Evolutionary conservation across 1,284 basidiomycete genomes (phyloP).

Genomic region (Xerocomus amazonicus): DNA sequence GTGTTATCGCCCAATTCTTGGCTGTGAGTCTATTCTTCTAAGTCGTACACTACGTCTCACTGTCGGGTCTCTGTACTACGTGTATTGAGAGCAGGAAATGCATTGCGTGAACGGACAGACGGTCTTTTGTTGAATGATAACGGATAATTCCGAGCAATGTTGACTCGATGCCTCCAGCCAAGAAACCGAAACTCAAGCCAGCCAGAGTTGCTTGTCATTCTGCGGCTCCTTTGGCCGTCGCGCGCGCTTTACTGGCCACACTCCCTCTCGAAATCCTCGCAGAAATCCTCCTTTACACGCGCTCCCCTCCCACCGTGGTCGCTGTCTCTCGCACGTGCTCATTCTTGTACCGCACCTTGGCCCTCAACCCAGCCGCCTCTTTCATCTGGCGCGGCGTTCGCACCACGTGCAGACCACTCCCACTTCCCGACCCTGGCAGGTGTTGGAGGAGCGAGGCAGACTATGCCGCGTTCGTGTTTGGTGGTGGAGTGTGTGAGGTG

Average conservation of each 20-base stretch:
- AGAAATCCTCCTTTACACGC: slow-evolving; percentile 38
- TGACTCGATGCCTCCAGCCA: not conserved
- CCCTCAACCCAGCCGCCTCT: slow-evolving; percentile 30
- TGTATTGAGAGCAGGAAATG: no score
- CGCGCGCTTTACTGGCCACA: slow-evolving; percentile 7
- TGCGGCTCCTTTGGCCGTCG: not conserved
- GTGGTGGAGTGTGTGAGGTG: slow-evolving; percentile 55
- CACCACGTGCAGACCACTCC: slow-evolving; percentile 20
- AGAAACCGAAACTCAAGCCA: slow-evolving; percentile 7
- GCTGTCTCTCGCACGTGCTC: slow-evolving; percentile 44
- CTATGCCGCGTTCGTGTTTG: slow-evolving; percentile 62
- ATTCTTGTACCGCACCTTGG: slow-evolving; percentile 38
- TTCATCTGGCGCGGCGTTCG: slow-evolving; percentile 46
- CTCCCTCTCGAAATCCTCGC: slow-evolving; percentile 48
- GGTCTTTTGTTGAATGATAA: no score
- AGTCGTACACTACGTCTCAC: no score
- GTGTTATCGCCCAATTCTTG: no score
- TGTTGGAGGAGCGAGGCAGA: slow-evolving; percentile 39
- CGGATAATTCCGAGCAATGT: no score
- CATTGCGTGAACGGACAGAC: no score
- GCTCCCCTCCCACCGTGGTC: slow-evolving; percentile 41
- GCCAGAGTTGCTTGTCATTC: not conserved
- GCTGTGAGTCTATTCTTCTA: no score
- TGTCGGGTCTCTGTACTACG: no score
- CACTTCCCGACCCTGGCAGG: slow-evolving; percentile 39